A percentile compares a stretch with the other conserved stretches of the same genome.
Conservation (phyloP, 2,329 filamentous ascomycete species). For the Apiospora malaysiana region DNA sequence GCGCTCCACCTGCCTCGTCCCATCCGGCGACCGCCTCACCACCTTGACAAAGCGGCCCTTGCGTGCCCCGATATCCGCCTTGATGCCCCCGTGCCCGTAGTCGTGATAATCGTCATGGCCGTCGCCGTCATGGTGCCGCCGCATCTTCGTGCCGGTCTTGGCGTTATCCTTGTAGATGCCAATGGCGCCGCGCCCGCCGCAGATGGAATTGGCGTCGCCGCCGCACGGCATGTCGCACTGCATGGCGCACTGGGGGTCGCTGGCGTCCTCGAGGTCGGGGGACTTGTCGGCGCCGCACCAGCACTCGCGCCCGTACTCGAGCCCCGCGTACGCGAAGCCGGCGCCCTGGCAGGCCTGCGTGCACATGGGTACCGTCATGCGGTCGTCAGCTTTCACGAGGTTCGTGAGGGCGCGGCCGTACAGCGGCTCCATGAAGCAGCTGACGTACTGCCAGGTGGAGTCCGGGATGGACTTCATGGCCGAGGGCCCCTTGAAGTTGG, state of each 20-base stretch:
- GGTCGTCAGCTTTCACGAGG: constrained; percentile 27
- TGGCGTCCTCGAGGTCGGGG: constrained; percentile 26
- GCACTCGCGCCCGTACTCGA: constrained; percentile 45
- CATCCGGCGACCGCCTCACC: neutral
- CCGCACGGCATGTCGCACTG: constrained; percentile 31
- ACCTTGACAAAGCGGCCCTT: constrained; percentile 29
- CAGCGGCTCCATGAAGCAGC: constrained; percentile 25
- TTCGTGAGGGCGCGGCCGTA: constrained; percentile 18
- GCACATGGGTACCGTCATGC: constrained; percentile 47
- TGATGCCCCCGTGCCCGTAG: neutral
- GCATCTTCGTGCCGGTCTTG: neutral
- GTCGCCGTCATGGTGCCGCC: neutral
- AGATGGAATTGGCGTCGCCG: constrained; percentile 28
- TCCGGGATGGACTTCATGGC: constrained; percentile 27
- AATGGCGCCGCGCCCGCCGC: constrained; percentile 26
- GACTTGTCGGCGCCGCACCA: constrained; percentile 34
- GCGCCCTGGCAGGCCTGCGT: constrained; percentile 33
- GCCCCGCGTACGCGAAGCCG: constrained; percentile 43
- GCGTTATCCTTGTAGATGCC: constrained; percentile 24
- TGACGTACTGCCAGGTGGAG: constrained; percentile 18
- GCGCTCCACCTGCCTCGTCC: constrained; percentile 4
- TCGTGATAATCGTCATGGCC: constrained; percentile 19
- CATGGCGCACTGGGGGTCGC: constrained; percentile 28
- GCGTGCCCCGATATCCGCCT: constrained; percentile 22
- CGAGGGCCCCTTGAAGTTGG: constrained; percentile 25